phyloP scores from a whole-genome alignment of 306 rosid genomes.

The Dicorynia guianensis region DNA sequence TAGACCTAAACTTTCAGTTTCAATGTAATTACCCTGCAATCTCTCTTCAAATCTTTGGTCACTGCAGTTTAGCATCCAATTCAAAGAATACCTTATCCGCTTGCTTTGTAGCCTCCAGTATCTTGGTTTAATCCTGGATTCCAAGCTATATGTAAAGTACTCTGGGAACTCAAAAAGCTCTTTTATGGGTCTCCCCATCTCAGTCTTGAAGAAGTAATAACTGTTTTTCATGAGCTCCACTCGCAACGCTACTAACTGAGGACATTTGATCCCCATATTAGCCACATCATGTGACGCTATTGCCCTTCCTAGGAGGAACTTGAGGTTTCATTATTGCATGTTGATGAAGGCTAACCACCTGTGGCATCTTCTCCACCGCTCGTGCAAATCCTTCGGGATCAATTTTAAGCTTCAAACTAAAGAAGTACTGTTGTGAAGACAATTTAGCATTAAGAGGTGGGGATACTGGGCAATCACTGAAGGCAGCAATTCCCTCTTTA shows the following conservation, averaged over 20 bases:
- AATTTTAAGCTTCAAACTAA: slow-evolving; percentile 87
- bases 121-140: slow-evolving; percentile 89
- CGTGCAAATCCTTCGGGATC: slow-evolving; percentile 83
- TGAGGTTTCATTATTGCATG: slow-evolving; percentile 84
- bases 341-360: slow-evolving; percentile 86
- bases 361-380: slow-evolving; percentile 93
- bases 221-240: slow-evolving; percentile 88
- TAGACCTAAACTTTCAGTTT: slow-evolving; percentile 79
- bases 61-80: slow-evolving; percentile 93
- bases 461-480: slow-evolving; percentile 82
- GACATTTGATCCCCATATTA: slow-evolving; percentile 76
- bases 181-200: slow-evolving; percentile 79
- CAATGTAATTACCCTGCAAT: slow-evolving; percentile 82
- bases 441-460: slow-evolving; percentile 86
- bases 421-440: slow-evolving; percentile 83
- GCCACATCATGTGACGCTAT: slow-evolving; percentile 67
- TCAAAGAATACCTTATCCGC: slow-evolving; percentile 77
- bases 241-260: slow-evolving; percentile 72
- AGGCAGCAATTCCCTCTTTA: slow-evolving; percentile 69
- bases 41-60: slow-evolving; percentile 96
- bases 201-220: slow-evolving; percentile 82
- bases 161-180: slow-evolving; percentile 92
- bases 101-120: slow-evolving; percentile 72
- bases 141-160: slow-evolving; percentile 93
- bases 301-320: slow-evolving; percentile 76